Base-by-base conservation (phyloP, 805 yeast genomes). In the Yarrowia sp. region DNA sequence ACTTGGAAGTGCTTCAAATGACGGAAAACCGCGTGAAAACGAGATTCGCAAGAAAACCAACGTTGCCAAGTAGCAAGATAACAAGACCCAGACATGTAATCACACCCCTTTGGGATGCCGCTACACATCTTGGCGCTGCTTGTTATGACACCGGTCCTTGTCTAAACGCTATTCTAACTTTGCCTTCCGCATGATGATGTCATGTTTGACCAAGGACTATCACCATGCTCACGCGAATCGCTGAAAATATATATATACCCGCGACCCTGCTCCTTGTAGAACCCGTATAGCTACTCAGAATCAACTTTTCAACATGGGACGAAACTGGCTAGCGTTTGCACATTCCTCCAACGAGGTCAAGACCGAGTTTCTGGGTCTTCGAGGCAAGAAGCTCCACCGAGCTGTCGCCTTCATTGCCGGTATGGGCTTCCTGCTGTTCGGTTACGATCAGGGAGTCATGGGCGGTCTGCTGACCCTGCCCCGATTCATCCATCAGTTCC, bases 401-500 rank as follows among this genome's bases (percentile, higher is more conserved):
- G 74, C 71, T 10, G 65, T 72, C 13, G 71, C 73, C 17, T 46
- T 67, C 30, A 34, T 72, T 33, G 73, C 70, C 19, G 72, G 72
- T 1, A 55, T 68, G 66, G 74, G 73, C 9, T 73, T 74, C 63
- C 82, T 86, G 43, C 77, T 87, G 14, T 87, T 87, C 69, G 91
- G 91, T 1, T 87, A 86, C 72, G 90, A 86, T 71, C 88, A 90
- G 75, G 96, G 95, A 69, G 92, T 89, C 19, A 88, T 91, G 83
- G 85, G 90, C 44, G 92, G 95, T 1, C 84, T 91, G 44, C 77
- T 90, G 55, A 87, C 92, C 1, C 88, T 86, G 61, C 81, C 81
- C 2, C 61, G 60, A 14, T 72, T 72, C 67, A 30, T 68, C 14
- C 46, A 71, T 15, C 70, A 61, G 56, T 72, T 72, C 67, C 74